Conservation (phyloP, 164 flowering plant genomes). For the Vitis cinerea region DNA sequence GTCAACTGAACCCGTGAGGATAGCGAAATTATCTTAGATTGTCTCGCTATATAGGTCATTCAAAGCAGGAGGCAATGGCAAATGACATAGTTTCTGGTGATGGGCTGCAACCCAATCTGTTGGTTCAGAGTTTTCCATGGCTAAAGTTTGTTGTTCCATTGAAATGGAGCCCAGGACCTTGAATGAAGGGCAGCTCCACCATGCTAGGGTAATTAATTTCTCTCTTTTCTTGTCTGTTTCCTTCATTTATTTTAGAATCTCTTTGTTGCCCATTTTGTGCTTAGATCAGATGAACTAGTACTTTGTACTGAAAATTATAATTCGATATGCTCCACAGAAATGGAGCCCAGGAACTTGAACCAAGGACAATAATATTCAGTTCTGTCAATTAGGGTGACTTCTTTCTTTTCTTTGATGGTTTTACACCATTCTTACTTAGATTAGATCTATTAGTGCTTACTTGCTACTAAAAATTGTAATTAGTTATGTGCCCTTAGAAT, state of each 20-base stretch:
- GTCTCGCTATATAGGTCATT: not conserved
- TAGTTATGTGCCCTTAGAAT: too few relatives aligned
- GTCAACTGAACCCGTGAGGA: conserved; percentile 1
- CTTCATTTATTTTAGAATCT: not conserved
- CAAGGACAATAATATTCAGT: too few relatives aligned
- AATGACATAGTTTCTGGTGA: not conserved
- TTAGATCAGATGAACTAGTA: too few relatives aligned
- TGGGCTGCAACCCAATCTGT: conserved; percentile 4
- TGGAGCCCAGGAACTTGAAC: too few relatives aligned
- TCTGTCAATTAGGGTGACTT: too few relatives aligned
- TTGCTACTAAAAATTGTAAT: too few relatives aligned
- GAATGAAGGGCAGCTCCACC: conserved; percentile 40
- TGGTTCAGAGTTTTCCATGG: conserved; percentile 28
- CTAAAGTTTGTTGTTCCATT: conserved; percentile 46
- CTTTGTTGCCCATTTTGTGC: too few relatives aligned
- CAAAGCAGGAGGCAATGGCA: not conserved
- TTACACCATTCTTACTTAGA: too few relatives aligned
- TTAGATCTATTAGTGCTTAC: too few relatives aligned
- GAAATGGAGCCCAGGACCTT: conserved; percentile 70
- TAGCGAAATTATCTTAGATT: not conserved
- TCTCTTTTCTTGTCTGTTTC: not conserved
- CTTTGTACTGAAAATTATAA: too few relatives aligned
- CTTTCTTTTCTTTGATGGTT: too few relatives aligned
- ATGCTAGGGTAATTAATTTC: conserved; percentile 45
- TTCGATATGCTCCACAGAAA: too few relatives aligned